Evolutionary conservation across 768 basidiomycete species (phyloP).

Genomic region (Calocybe gangraenosa): DNA sequence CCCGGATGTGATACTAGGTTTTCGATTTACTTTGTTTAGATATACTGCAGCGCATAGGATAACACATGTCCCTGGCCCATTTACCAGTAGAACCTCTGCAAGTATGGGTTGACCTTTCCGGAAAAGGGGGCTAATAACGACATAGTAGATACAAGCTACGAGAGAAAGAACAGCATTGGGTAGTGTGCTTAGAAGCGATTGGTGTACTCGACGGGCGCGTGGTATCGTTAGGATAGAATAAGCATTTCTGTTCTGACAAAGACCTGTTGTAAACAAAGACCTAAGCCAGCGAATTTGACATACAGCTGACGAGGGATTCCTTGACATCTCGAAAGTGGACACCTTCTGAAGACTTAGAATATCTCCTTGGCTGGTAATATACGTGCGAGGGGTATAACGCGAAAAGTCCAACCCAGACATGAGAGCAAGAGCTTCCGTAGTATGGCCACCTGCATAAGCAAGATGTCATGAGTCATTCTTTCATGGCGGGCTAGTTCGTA

Average conservation of each 20-base stretch:
- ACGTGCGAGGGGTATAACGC: slow-evolving; percentile 74
- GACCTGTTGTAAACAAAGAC: slow-evolving; percentile 1
- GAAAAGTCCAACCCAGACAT: slow-evolving; percentile 67
- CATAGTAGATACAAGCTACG: slow-evolving; percentile 51
- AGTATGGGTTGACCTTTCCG: slow-evolving; percentile 27
- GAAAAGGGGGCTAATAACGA: slow-evolving; percentile 50
- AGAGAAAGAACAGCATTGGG: slow-evolving; percentile 64
- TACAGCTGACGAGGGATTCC: slow-evolving; percentile 10
- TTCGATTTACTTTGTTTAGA: slow-evolving; percentile 61
- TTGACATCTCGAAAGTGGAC: slow-evolving; percentile 48
- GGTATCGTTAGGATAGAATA: slow-evolving; percentile 65
- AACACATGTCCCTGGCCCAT: slow-evolving; percentile 95
- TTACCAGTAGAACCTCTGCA: slow-evolving; percentile 79
- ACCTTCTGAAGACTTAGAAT: slow-evolving; percentile 72
- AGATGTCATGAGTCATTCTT: slow-evolving; percentile 5
- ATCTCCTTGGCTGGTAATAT: slow-evolving; percentile 83
- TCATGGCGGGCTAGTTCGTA: slow-evolving; percentile 26
- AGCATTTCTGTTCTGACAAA: slow-evolving; percentile 5
- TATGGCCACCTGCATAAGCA: slow-evolving; percentile 77
- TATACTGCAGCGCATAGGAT: slow-evolving; percentile 68
- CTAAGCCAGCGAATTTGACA: neutral
- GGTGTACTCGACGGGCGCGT: slow-evolving; percentile 84
- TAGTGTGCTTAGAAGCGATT: slow-evolving; percentile 67
- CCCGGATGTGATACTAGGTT: neutral
- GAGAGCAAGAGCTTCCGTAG: slow-evolving; percentile 77